Evolutionary conservation across 495 filamentous ascomycete genomes (phyloP).

Genomic region (Jackrogersella minutella): DNA sequence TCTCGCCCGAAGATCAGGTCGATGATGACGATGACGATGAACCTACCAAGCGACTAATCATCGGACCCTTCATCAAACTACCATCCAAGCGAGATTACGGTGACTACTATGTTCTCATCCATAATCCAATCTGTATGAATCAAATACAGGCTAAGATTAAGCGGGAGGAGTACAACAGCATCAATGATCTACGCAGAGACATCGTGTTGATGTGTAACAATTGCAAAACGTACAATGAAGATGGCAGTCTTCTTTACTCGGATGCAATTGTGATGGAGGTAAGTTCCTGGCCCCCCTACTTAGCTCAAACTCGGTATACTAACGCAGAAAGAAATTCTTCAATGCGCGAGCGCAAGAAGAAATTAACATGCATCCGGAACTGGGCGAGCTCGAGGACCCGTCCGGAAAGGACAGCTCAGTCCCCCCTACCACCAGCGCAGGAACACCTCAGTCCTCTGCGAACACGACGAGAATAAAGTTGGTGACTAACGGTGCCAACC

Average conservation of each 20-base stretch:
- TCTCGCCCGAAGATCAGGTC: slow-evolving; percentile 58
- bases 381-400: slow-evolving; percentile 72
- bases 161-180: slow-evolving; percentile 83
- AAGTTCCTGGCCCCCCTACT: slow-evolving; percentile 45
- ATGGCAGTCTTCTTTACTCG: slow-evolving; percentile 85
- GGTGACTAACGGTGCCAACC: slow-evolving; percentile 63
- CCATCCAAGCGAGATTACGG: slow-evolving; percentile 87
- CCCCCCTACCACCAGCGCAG: slow-evolving; percentile 69
- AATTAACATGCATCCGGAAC: slow-evolving; percentile 74
- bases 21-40: slow-evolving; percentile 62
- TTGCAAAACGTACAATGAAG: slow-evolving; percentile 94
- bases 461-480: slow-evolving; percentile 58
- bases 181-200: slow-evolving; percentile 82
- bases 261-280: slow-evolving; percentile 96
- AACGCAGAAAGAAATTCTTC: slow-evolving; percentile 65
- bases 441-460: slow-evolving; percentile 71
- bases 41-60: slow-evolving; percentile 73
- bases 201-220: slow-evolving; percentile 86
- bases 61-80: slow-evolving; percentile 91
- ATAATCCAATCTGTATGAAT: slow-evolving; percentile 90
- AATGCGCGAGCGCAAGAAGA: slow-evolving; percentile 72
- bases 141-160: slow-evolving; percentile 93
- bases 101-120: slow-evolving; percentile 94
- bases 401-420: slow-evolving; percentile 69
- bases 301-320: slow-evolving; percentile 12